Conservation (phyloP, 208 protist genomes). For the Plasmodiophora brassicae region DNA sequence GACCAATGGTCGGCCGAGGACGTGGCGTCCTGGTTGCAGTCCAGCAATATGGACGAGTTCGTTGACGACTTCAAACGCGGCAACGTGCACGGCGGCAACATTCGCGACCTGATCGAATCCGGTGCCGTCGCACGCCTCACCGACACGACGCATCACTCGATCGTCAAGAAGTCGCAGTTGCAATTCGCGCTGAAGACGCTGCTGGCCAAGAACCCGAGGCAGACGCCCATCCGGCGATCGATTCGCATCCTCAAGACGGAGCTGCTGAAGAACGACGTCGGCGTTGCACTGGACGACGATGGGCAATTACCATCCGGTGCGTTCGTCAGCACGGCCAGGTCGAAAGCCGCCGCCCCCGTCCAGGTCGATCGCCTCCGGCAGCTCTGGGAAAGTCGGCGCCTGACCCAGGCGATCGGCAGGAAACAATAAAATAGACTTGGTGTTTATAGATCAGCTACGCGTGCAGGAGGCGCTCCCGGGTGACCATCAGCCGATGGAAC, state of each 20-base stretch:
- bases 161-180: not conserved
- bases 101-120: not conserved
- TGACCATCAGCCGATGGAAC: conserved; percentile 19
- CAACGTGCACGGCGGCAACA: not conserved
- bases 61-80: not conserved
- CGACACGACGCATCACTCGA: not conserved
- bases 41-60: not conserved
- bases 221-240: not conserved
- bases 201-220: not conserved
- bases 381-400: no score
- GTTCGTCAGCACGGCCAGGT: no score
- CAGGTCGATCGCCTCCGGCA: no score
- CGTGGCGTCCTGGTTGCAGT: not conserved
- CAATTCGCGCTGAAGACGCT: not conserved
- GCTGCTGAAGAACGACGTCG: no score
- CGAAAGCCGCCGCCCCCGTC: no score
- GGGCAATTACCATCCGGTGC: no score
- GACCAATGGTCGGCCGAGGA: not conserved
- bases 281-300: no score
- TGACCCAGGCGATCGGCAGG: no score
- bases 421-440: no score
- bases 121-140: no score
- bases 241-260: no score
- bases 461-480: not conserved
- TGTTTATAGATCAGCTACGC: no score